Evolutionary conservation across 2,329 filamentous ascomycete genomes (phyloP).

Genomic region (Simplicillium sp.): DNA sequence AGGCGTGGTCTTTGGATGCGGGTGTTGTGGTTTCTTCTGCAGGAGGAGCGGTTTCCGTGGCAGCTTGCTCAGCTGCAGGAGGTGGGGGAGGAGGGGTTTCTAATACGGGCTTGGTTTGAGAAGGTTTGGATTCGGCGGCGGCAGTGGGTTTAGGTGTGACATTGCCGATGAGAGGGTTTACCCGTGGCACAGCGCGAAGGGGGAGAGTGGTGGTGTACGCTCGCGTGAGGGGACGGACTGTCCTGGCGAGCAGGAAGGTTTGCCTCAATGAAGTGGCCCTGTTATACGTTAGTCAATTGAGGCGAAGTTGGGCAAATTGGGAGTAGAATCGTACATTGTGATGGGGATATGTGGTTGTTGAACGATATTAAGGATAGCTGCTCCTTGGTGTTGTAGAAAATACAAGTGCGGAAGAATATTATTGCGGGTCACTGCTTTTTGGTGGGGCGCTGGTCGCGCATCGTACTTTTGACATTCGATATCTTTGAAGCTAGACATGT

Average conservation of each 20-base stretch:
- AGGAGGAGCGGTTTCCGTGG: not conserved
- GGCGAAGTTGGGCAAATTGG: not conserved
- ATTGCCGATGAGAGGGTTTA: not conserved
- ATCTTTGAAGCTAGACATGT: not conserved
- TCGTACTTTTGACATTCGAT: too few species aligned
- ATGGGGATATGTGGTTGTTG: not conserved
- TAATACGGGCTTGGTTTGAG: constrained; percentile 8
- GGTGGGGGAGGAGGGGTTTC: not conserved
- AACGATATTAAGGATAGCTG: constrained; percentile 3
- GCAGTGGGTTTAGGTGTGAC: not conserved
- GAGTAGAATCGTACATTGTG: constrained; percentile 1
- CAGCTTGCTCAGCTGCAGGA: not conserved
- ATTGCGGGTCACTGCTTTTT: constrained; percentile 2
- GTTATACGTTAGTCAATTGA: not conserved
- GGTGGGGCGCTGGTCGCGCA: not conserved
- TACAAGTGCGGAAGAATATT: constrained; percentile 4
- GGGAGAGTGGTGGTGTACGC: constrained; percentile 3
- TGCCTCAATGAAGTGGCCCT: constrained; percentile 6
- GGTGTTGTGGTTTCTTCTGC: constrained; percentile 1
- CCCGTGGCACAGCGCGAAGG: not conserved
- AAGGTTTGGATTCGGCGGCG: constrained; percentile 12
- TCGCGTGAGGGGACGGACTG: not conserved
- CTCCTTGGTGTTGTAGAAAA: not conserved
- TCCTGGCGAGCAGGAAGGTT: constrained; percentile 3
- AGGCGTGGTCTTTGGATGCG: constrained; percentile 5